Evolutionary conservation across 495 filamentous ascomycete species (phyloP).

Genomic region (Sphaerosporella brunnea): DNA sequence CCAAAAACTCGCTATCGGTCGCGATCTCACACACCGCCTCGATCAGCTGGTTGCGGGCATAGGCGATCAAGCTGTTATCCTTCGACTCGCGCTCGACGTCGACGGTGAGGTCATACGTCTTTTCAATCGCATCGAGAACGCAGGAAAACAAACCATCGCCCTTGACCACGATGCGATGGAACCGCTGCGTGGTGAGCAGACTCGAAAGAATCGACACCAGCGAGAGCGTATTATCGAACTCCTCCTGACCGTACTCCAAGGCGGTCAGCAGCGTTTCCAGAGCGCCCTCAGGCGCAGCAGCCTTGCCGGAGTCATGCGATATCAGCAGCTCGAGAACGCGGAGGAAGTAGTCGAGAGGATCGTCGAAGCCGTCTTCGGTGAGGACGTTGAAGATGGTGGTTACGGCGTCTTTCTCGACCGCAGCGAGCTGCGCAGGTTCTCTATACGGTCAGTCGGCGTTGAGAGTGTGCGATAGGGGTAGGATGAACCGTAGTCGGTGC

Average conservation of each 20-base stretch:
- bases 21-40: slow-evolving; percentile 23
- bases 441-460: slow-evolving; percentile 16
- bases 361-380: slow-evolving; percentile 30
- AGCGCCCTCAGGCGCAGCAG: slow-evolving; percentile 8
- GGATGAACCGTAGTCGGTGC: slow-evolving; percentile 51
- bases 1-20: slow-evolving; percentile 24
- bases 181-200: slow-evolving; percentile 16
- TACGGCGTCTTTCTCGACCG: slow-evolving; percentile 30
- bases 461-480: neutral
- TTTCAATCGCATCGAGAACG: slow-evolving; percentile 16
- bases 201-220: slow-evolving; percentile 24
- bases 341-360: slow-evolving; percentile 14
- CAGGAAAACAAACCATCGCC: slow-evolving; percentile 8
- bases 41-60: slow-evolving; percentile 29
- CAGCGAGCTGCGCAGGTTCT: slow-evolving; percentile 38
- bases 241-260: slow-evolving; percentile 1
- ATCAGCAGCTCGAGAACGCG: slow-evolving; percentile 19
- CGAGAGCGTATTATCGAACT: slow-evolving; percentile 18
- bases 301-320: slow-evolving; percentile 20
- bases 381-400: slow-evolving; percentile 34
- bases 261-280: slow-evolving; percentile 8
- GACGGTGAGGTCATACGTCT: slow-evolving; percentile 14
- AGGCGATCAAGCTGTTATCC: slow-evolving; percentile 25
- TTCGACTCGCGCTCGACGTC: slow-evolving; percentile 20
- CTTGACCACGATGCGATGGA: slow-evolving; percentile 19